Evolutionary conservation across 2,329 filamentous ascomycete species (phyloP), one percentile per base, ranked within the genome.

Genomic region (Bipolaris gigantea): DNA sequence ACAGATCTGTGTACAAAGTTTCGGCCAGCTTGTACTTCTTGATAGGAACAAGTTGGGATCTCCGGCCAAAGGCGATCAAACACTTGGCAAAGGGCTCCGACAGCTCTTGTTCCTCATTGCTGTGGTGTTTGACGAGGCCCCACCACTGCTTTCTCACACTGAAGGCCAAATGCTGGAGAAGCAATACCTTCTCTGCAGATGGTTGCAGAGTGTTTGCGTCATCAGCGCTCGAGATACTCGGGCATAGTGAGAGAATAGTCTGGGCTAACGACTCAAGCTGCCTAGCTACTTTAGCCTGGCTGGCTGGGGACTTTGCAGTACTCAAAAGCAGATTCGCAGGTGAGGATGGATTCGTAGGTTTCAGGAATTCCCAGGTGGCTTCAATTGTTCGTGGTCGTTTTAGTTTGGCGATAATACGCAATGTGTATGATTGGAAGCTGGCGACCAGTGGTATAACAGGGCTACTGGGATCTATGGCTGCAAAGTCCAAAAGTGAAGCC

Each of bases 181-280:
- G 80, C 45, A 92, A 81, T 1, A 83, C 83, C 1, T 77, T 72
- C 19, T 80, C 75, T 1, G 89, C 86, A 1, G 78, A 77, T 3
- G 86, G 79, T 55, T 80, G 84, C 7, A 85, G 71, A 23, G 80
- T 78, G 8, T 78, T 73, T 55, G 87, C 82, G 64, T 92, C 89
- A 36, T 87, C 83, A 9, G 83, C 81, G 44, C 78, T 77, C 2
- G 87, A 85, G n/a, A 88, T 77, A 63, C 84, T 88, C 1, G 89
- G 88, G 25, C 86, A 83, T 1, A 92, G 73, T 0, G 85, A 82
- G 1, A 92, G 75, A 0, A 92, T 75, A 2, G 80, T 79, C 60
- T 89, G 86, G 0, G 87, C 85, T 1, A 91, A 67, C 0, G 79
- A 81, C 45, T 90, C 87, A 16, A 92, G 75, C 57, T 90, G 87